A percentile compares a stretch with the other conserved stretches of the same genome.
phyloP scores from a whole-genome alignment of 768 basidiomycete species.

The Phylloporus rhodoxanthus region DNA sequence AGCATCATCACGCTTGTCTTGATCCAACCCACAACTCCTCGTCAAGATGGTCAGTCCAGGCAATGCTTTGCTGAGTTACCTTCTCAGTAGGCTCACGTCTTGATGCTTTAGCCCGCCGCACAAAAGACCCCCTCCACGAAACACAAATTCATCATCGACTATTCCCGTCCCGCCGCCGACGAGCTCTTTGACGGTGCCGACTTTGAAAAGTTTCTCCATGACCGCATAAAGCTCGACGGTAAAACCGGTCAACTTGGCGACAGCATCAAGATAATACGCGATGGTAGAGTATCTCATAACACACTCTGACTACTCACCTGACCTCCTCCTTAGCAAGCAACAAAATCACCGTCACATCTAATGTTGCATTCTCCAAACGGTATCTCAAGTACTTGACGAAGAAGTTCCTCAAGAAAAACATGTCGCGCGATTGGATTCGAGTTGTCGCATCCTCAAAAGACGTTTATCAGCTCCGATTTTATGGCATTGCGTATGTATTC shows the following conservation, averaged over 20 bases:
- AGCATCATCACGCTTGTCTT: neutral
- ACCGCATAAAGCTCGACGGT: conserved; percentile 89
- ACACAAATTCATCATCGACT: conserved; percentile 82
- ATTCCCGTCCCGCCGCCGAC: conserved; percentile 71
- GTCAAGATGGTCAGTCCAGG: conserved; percentile 69
- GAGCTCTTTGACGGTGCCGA: conserved; percentile 57
- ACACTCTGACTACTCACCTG: neutral
- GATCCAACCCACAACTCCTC: neutral
- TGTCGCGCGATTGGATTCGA: conserved; percentile 93
- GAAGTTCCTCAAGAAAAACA: conserved; percentile 98
- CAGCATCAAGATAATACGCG: conserved; percentile 76
- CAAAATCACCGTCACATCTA: conserved; percentile 81
- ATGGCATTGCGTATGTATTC: conserved; percentile 74
- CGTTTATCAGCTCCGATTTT: conserved; percentile 91
- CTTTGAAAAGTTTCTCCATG: conserved; percentile 86
- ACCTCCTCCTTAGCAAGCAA: conserved; percentile 48
- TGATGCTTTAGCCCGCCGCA: conserved; percentile 46
- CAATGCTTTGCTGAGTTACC: conserved; percentile 82
- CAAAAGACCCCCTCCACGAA: conserved; percentile 50
- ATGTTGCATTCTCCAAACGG: conserved; percentile 89
- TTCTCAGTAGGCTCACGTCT: conserved; percentile 87
- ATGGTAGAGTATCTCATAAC: conserved; percentile 49
- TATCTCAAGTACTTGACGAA: conserved; percentile 99
- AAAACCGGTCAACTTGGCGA: conserved; percentile 92
- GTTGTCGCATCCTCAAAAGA: conserved; percentile 94